Percentiles rank a stretch among this genome's conserved stretches.
These are phyloP conservation scores for Anethum foeniculum DNA, from an alignment of 140 eudicot genomes.

Conservation along the genomic window DNA sequence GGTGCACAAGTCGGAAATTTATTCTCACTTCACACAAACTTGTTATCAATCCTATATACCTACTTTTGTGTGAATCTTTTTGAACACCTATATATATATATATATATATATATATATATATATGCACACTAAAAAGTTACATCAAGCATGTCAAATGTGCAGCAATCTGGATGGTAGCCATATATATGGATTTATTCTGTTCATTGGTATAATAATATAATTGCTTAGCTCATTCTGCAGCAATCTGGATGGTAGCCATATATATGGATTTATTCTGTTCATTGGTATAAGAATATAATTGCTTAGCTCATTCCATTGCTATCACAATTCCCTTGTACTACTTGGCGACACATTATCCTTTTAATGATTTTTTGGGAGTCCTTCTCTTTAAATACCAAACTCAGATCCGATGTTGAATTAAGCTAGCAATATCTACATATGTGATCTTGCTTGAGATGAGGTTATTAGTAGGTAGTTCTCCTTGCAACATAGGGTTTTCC, in stretches of 20 bases:
- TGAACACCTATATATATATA: too few species aligned
- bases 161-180: background rate
- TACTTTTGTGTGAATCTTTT: too few species aligned
- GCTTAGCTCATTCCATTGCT: background rate
- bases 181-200: too few species aligned
- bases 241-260: background rate
- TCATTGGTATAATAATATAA: too few species aligned
- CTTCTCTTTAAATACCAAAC: background rate
- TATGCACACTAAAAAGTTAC: background rate
- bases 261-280: too few species aligned
- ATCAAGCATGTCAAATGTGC: background rate
- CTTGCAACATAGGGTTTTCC: background rate
- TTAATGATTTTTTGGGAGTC: too few species aligned
- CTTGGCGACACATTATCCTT: background rate
- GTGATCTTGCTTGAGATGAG: too few species aligned
- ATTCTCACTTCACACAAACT: background rate
- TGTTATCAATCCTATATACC: background rate
- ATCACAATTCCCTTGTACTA: background rate
- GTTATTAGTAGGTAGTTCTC: too few species aligned
- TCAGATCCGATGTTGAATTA: background rate
- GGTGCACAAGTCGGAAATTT: conserved; percentile 1
- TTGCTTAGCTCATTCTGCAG: too few species aligned
- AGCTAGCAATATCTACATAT: background rate
- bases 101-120: too few species aligned
- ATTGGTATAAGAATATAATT: too few species aligned